phyloP scores from a whole-genome alignment of 2,329 filamentous ascomycete species.

The Pseudogymnoascus sp. region DNA sequence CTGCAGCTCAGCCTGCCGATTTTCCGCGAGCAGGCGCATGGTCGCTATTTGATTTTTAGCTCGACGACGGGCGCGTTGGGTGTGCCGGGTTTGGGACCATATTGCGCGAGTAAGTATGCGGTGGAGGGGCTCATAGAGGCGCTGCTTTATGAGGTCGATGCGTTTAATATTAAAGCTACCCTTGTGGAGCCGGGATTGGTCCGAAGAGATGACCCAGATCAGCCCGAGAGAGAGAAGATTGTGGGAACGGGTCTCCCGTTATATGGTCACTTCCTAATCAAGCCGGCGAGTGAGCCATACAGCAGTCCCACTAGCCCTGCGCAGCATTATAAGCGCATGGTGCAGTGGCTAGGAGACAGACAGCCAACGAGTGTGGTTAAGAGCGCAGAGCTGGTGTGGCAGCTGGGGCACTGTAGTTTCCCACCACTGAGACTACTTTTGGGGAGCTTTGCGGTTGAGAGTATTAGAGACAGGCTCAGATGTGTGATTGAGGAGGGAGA shows the following conservation, averaged over 20 bases:
- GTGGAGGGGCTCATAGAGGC: constrained; percentile 93
- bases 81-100: constrained; percentile 84
- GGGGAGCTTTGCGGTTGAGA: constrained; percentile 92
- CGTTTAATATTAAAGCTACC: constrained; percentile 87
- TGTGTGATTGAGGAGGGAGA: constrained; percentile 93
- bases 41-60: constrained; percentile 90
- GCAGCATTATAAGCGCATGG: constrained; percentile 79
- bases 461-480: constrained; percentile 79
- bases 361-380: constrained; percentile 91
- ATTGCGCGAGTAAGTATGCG: constrained; percentile 95
- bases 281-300: constrained; percentile 76
- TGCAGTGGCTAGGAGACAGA: constrained; percentile 88
- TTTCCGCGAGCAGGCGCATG: constrained; percentile 66
- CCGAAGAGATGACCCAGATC: constrained; percentile 69
- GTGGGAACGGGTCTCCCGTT: constrained; percentile 47
- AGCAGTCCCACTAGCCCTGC: constrained; percentile 70
- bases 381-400: constrained; percentile 88
- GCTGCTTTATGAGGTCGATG: constrained; percentile 91
- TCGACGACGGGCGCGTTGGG: constrained; percentile 88
- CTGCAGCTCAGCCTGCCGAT: constrained; percentile 82
- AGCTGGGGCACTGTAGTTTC: constrained; percentile 89
- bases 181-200: constrained; percentile 88
- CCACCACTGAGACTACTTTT: constrained; percentile 80
- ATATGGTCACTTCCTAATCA: constrained; percentile 90
- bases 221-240: constrained; percentile 29